Percentiles rank a stretch among this genome's conserved stretches.
Conservation (phyloP, 2,329 filamentous ascomycete genomes). For the Fusarium lateritium region DNA sequence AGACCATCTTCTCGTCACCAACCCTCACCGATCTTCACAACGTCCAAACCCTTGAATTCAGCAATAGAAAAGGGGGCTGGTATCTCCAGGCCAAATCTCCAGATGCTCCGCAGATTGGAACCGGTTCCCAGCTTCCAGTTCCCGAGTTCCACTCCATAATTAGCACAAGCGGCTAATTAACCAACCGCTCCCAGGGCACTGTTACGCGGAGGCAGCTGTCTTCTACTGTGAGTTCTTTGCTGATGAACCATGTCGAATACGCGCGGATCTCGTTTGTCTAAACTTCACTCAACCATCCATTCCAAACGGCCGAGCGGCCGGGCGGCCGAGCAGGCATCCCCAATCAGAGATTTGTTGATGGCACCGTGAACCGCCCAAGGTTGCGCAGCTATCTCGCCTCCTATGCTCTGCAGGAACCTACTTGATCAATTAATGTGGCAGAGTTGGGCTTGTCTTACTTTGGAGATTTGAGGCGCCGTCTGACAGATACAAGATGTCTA, state of each 20-base stretch:
- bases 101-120: slow-evolving; percentile 46
- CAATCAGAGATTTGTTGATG: slow-evolving; percentile 13
- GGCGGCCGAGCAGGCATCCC: slow-evolving; percentile 43
- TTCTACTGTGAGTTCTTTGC: slow-evolving; percentile 12
- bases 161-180: slow-evolving; percentile 40
- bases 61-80: slow-evolving; percentile 43
- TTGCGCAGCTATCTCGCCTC: slow-evolving; percentile 36
- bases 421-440: slow-evolving; percentile 26
- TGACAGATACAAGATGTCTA: slow-evolving; percentile 2
- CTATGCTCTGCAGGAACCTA: slow-evolving; percentile 5
- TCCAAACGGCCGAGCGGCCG: slow-evolving; percentile 47
- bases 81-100: slow-evolving; percentile 42
- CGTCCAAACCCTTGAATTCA: slow-evolving; percentile 2
- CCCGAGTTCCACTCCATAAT: slow-evolving; percentile 45
- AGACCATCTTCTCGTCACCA: neutral
- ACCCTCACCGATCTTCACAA: neutral
- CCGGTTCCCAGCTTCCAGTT: slow-evolving; percentile 42
- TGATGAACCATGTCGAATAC: slow-evolving; percentile 30
- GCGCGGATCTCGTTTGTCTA: slow-evolving; percentile 36
- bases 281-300: slow-evolving; percentile 32
- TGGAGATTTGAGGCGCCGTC: neutral
- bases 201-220: slow-evolving; percentile 36
- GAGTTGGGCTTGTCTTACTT: slow-evolving; percentile 20
- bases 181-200: slow-evolving; percentile 36
- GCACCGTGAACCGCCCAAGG: slow-evolving; percentile 16